These are phyloP conservation scores for Stephania cephalantha DNA, from an alignment of 164 flowering plant species.

Conservation along the genomic window DNA sequence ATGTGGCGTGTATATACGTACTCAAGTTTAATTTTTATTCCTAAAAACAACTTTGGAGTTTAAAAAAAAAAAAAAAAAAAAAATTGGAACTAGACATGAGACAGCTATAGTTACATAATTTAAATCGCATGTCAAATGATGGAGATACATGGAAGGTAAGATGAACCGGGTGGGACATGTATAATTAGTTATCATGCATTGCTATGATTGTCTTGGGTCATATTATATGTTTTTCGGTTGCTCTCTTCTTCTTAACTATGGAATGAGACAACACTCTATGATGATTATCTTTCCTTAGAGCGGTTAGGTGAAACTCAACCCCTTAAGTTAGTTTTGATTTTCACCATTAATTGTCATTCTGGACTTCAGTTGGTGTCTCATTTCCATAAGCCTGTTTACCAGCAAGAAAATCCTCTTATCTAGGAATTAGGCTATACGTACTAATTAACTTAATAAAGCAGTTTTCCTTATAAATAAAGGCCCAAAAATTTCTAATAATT, in stretches of 20 bases:
- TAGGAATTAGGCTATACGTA: neutral
- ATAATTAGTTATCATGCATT: neutral
- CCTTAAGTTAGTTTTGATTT: neutral
- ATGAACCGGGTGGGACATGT: neutral
- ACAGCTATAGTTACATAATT: neutral
- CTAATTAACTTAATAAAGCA: neutral
- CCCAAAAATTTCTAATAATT: constrained; percentile 8
- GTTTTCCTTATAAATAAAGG: neutral
- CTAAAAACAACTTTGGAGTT: too few relatives aligned
- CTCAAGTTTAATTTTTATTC: neutral
- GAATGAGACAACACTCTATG: neutral
- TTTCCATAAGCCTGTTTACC: neutral
- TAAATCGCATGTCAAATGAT: neutral
- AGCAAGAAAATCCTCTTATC: neutral
- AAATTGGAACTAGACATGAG: neutral
- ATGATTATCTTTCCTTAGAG: neutral
- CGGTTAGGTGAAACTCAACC: neutral
- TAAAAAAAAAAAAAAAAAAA: too few relatives aligned
- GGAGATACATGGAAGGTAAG: neutral
- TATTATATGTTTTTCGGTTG: neutral
- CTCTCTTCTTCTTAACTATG: neutral
- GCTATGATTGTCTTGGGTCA: neutral
- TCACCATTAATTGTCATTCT: neutral
- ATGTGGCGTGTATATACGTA: neutral
- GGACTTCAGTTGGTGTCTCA: too few relatives aligned